Conservation (phyloP, 331 rosid genomes). For the Malus hybrid region DNA sequence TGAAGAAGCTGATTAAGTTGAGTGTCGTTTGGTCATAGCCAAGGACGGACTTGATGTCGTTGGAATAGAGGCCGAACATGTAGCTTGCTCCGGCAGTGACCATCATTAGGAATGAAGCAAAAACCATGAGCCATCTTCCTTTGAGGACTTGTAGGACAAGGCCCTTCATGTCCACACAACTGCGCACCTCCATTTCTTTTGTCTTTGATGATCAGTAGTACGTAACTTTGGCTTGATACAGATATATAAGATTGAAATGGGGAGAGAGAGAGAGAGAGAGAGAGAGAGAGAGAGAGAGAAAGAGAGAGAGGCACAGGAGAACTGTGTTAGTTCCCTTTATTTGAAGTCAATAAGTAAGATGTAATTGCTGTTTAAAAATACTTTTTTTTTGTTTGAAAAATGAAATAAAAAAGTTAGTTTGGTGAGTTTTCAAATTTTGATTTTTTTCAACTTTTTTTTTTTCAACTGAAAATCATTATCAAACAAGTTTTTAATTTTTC, state of each 20-base stretch:
- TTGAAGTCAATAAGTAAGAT: neutral
- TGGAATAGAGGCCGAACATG: slow-evolving; percentile 33
- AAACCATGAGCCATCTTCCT: slow-evolving; percentile 35
- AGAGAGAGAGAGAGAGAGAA: neutral
- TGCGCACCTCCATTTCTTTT: neutral
- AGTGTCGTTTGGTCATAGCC: slow-evolving; percentile 39
- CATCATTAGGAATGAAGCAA: slow-evolving; percentile 30
- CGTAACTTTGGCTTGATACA: neutral
- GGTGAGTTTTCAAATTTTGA: no score
- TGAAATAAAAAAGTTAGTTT: no score
- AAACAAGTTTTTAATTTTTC: no score
- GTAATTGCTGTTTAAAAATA: neutral
- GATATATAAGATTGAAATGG: neutral
- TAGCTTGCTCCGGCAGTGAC: slow-evolving; percentile 28
- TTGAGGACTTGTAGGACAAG: slow-evolving; percentile 9
- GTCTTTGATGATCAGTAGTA: neutral
- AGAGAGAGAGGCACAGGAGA: neutral
- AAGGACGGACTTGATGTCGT: slow-evolving; percentile 20
- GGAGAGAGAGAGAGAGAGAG: neutral
- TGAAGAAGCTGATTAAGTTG: slow-evolving; percentile 32
- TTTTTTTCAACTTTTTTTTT: no score
- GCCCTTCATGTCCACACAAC: slow-evolving; percentile 1
- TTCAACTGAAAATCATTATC: no score
- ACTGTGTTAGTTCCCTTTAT: neutral
- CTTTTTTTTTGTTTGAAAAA: no score